Base-by-base conservation (phyloP, 768 basidiomycete genomes). In the Butyriboletus loyo region DNA sequence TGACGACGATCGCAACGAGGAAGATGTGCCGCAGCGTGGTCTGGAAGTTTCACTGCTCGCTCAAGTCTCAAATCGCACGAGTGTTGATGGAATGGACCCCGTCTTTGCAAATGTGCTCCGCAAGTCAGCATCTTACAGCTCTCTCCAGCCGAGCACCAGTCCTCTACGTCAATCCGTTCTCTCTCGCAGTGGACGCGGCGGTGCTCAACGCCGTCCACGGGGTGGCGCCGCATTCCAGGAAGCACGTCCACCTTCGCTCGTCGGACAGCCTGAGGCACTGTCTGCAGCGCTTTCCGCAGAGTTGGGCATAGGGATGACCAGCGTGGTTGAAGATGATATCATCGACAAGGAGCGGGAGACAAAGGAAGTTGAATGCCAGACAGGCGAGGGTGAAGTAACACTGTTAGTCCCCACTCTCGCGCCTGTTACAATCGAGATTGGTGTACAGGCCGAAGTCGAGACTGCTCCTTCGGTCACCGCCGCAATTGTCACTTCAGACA, bases 81-180 rank as follows among this genome's bases (percentile, higher is more conserved):
- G 85, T 60, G 79, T 90, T 5, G 89, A 92, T 50, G 90, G 89
- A 39, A 89, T 94, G 87, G 92, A 93, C 55, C 92, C 92, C 10
- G 78, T 73, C 1, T 94, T 90, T 62, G 89, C 90, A 48, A 89
- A 88, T 53, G 77, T 91, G 14, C 81, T 92, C 40, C 81, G 81
- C 50, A 84, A 85, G 36, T 70, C 78, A 5, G 68, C 72, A 0
- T 77, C 73, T 19, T 66, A 71, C 42, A 73, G 70, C 36, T 73
- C 76, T 3, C 43, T 77, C n/a, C 68, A 66, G 3, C 77, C 78
- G 31, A 65, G 74, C 50, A 72, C 75, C 17, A 86, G 84, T 60
- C 86, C 87, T 39, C 73, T 87, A 15, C 82, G 85, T 37, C 81
- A 79, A 47, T 77, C 82, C 34, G 71, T 82, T 31, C 73, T 85